A percentile compares a stretch with the other conserved stretches of the same genome.
These are phyloP conservation scores for Sphaerosporella brunnea DNA, from an alignment of 495 filamentous ascomycete species.

Conservation along the genomic window DNA sequence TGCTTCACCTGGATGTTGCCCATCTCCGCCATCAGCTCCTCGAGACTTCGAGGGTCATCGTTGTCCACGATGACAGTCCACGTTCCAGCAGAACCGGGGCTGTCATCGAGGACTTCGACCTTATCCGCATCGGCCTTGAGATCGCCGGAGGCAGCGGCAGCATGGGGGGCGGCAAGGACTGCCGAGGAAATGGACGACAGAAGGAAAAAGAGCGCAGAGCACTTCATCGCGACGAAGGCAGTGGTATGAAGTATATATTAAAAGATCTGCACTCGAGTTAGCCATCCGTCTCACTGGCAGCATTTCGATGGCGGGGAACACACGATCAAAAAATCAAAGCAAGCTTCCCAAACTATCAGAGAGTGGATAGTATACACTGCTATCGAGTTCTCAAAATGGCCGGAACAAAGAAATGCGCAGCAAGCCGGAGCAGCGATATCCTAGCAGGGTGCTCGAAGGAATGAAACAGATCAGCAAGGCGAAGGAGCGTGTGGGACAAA, in stretches of 20 bases:
- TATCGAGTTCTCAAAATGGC: neutral
- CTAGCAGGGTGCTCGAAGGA: neutral
- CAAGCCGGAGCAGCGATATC: neutral
- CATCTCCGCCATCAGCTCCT: constrained; percentile 20
- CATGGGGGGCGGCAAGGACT: neutral
- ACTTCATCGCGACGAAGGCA: neutral
- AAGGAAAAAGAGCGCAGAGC: neutral
- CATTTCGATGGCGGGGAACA: neutral
- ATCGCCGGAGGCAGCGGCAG: neutral
- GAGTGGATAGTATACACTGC: constrained; percentile 1
- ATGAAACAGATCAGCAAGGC: neutral
- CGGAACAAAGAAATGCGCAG: neutral
- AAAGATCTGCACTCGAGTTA: neutral
- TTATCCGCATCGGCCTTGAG: constrained; percentile 3
- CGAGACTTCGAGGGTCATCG: constrained; percentile 15
- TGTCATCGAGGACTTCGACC: constrained; percentile 3
- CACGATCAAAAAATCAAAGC: neutral
- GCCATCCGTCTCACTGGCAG: neutral
- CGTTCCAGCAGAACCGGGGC: constrained; percentile 16
- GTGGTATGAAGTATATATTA: neutral
- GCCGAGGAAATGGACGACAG: neutral
- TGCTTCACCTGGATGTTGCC: constrained; percentile 1
- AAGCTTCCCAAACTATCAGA: neutral
- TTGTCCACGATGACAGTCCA: constrained; percentile 21
- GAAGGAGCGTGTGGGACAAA: neutral